Conservation (phyloP, 2,329 filamentous ascomycete species). For the Trichoderma asperellum region DNA sequence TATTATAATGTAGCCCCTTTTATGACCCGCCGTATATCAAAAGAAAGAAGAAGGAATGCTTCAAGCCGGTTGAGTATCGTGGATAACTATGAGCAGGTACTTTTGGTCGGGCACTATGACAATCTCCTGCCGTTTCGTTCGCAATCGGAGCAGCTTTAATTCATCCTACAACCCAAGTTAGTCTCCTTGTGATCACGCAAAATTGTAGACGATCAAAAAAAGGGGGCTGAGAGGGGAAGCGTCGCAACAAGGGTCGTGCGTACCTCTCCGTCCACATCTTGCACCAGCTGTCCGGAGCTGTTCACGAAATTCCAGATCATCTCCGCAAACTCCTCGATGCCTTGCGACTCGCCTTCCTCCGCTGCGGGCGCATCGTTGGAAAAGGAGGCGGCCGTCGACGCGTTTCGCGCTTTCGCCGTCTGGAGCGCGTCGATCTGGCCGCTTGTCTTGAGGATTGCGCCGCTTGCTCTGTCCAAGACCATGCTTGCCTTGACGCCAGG, state of each 20-base stretch:
- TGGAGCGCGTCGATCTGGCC: constrained; percentile 66
- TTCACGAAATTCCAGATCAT: constrained; percentile 79
- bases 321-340: constrained; percentile 71
- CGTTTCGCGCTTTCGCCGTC: constrained; percentile 44
- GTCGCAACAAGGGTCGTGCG: constrained; percentile 22
- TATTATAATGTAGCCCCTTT: constrained; percentile 17
- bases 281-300: constrained; percentile 69
- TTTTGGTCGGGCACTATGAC: constrained; percentile 81
- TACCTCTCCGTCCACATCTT: constrained; percentile 73
- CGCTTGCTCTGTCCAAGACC: constrained; percentile 71
- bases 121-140: constrained; percentile 84
- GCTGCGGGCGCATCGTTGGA: constrained; percentile 49
- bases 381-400: constrained; percentile 49
- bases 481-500: constrained; percentile 78
- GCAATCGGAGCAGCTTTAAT: constrained; percentile 72
- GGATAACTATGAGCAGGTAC: constrained; percentile 77
- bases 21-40: background rate
- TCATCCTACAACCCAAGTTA: constrained; percentile 61
- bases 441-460: constrained; percentile 74
- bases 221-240: background rate
- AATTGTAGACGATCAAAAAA: background rate
- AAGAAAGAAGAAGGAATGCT: background rate
- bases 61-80: constrained; percentile 65
- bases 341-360: constrained; percentile 57
- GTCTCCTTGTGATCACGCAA: background rate